Base-by-base conservation (phyloP, 129 eudicot species). In the Flaveria ramosissima region DNA sequence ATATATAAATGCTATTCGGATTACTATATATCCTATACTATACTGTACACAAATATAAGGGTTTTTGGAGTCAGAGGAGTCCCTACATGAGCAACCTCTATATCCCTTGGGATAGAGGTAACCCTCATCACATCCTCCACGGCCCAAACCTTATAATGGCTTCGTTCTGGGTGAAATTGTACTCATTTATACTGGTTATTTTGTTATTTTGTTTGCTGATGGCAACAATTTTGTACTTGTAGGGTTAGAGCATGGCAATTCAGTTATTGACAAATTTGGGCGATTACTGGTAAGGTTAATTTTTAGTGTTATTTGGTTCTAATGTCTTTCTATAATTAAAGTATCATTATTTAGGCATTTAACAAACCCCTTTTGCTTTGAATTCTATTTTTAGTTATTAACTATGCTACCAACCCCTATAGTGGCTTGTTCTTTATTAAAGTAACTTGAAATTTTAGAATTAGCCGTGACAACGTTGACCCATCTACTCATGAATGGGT, bases 231-330 rank as follows among this genome's bases (percentile, higher is more conserved):
- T 81, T 68, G 69, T 55, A 67, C 73, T 83, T 77, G 70, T 71
- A 76, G 92, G 80, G 47, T 72, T 72, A 83, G 86, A 82, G 81
- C 80, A 83, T 52, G 77, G 83, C 55, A 82, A 79, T 81, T 85
- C 89, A 19, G 50, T 69, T 48, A 70, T 66, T 71, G 83, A 78
- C 53, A 91, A 89, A 85, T 89, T 95, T 80, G 94, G 89, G 81
- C 82, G 96, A 57, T 81, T 95, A 70, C 68, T 95, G 93, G 99
- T 95, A 87, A 83, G 93, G 48, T 78, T 21, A 73, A 42, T 43
- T 20, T 52, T 43, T 80, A 59, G 32, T 64, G 42, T 79, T 64
- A 51, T 16, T 27, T 64, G 83, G 64, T 71, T 20, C 27, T 46
- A 62, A 23, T 62, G 26, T 32, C 39, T 71, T 27, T 66, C 15